Base-by-base conservation (phyloP, 2,329 filamentous ascomycete genomes). In the Penicillium sp. region DNA sequence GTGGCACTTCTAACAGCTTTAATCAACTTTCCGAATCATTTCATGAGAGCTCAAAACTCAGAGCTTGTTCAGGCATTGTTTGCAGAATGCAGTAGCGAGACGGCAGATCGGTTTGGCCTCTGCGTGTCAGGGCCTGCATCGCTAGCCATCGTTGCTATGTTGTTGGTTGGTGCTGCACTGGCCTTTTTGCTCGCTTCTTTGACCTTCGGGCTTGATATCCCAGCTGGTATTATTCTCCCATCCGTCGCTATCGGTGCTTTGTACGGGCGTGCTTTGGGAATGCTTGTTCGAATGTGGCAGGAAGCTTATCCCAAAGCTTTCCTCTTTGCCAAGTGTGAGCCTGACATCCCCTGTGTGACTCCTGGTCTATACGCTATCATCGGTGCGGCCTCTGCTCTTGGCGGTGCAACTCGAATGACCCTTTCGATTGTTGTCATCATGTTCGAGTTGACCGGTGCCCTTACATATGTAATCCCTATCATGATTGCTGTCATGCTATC, bases 391-490 rank as follows among this genome's bases (percentile, higher is more conserved):
- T 92, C 94, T 4, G 91, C 93, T n/a, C 85, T 99, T 1, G 90
- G 90, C 6, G 94, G 94, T 46, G 91, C 95, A 33, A 97, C 93
- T 18, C 86, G 93, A 63, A 95, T 99, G 87, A 99, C 94, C 0
- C 92, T 97, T 11, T 97, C 92, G 12, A 97, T 99, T 63, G 93
- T 99, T 4, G 94, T 97, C 67, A 99, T 99, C 77, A 97, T 97
- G 89, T 99, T 99, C 69, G 94, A 99, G 78, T 86, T 99, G 53
- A 99, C 94, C 0, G 94, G 94, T 50, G 94, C 94, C 1, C 82
- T 99, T 26, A 96, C 92, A 1, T 97, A 97, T 70, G 93, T 99
- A 47, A 85, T 99, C 7, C 94, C 94, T 52, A 99, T 97, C 73
- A 99, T 99, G 94, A 90, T 99, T 61, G 92, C 92, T 42, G 94